These are phyloP conservation scores for Gelatoporia subvermispora DNA, from an alignment of 768 basidiomycete genomes.

Conservation along the genomic window DNA sequence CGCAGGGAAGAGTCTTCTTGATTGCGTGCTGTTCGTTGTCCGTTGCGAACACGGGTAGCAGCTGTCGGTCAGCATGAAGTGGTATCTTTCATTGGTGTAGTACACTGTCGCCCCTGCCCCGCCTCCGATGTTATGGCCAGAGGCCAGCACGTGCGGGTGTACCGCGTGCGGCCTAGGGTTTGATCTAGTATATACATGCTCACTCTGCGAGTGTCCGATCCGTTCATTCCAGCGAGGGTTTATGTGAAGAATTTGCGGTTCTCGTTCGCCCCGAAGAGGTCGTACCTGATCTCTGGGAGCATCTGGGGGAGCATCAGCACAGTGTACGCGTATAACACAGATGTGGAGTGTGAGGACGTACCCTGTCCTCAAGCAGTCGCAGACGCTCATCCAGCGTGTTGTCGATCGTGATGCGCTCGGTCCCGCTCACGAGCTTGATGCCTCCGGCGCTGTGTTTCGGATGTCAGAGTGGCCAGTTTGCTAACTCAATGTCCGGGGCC, in stretches of 20 bases:
- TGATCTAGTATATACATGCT: background rate
- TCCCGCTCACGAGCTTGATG: slow-evolving; percentile 67
- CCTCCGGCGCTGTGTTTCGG: slow-evolving; percentile 69
- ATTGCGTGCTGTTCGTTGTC: background rate
- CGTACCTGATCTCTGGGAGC: slow-evolving; percentile 89
- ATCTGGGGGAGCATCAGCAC: slow-evolving; percentile 48
- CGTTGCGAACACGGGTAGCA: too few relatives aligned
- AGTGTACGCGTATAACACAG: background rate
- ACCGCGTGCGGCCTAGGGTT: background rate
- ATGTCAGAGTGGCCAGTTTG: background rate
- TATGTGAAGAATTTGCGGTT: slow-evolving; percentile 90
- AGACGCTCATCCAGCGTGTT: slow-evolving; percentile 94
- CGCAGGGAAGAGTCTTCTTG: background rate
- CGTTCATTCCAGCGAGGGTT: slow-evolving; percentile 5
- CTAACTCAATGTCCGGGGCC: background rate
- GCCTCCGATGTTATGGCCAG: background rate
- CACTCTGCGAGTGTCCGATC: too few relatives aligned
- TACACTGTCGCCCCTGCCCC: background rate
- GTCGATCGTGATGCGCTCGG: slow-evolving; percentile 80
- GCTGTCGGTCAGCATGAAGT: background rate
- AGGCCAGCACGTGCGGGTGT: too few relatives aligned
- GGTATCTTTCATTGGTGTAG: background rate
- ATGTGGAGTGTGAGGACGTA: slow-evolving; percentile 29
- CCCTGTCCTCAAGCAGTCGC: slow-evolving; percentile 83
- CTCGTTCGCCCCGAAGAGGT: slow-evolving; percentile 84